Evolutionary conservation across 805 yeast species (phyloP).

Genomic region (Starmerella bombi): DNA sequence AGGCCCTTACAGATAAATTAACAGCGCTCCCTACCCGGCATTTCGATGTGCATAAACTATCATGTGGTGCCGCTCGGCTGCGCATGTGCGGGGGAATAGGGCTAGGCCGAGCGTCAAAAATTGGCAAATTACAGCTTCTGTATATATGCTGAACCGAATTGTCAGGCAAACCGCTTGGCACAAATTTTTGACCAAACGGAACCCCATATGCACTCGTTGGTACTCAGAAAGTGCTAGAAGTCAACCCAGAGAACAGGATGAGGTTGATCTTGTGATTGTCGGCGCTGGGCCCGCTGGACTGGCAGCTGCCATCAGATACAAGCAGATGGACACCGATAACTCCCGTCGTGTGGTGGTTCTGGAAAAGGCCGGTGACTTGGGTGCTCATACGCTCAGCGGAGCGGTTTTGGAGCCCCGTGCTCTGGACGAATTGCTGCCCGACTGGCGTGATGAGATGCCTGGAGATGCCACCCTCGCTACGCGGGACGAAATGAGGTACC

Average conservation of each 20-base stretch:
- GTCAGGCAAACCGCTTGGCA: too few species aligned
- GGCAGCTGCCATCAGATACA: slow-evolving; percentile 80
- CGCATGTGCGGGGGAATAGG: too few species aligned
- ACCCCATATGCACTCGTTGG: too few species aligned
- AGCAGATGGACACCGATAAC: slow-evolving; percentile 62
- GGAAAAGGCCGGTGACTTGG: slow-evolving; percentile 88
- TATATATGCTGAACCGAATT: too few species aligned
- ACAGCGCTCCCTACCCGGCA: too few species aligned
- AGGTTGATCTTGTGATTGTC: slow-evolving; percentile 86
- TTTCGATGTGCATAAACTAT: too few species aligned
- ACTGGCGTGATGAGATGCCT: slow-evolving; percentile 33
- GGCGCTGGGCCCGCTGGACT: slow-evolving; percentile 98
- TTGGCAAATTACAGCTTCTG: too few species aligned
- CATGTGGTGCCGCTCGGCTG: too few species aligned
- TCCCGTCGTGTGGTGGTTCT: slow-evolving; percentile 74
- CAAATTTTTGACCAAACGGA: too few species aligned
- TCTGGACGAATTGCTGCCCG: slow-evolving; percentile 68
- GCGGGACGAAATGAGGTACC: slow-evolving; percentile 58
- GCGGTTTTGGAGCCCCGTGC: slow-evolving; percentile 90
- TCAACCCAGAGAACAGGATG: slow-evolving; percentile 63
- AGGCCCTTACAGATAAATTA: too few species aligned
- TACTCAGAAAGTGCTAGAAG: too few species aligned
- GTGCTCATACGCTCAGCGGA: slow-evolving; percentile 84
- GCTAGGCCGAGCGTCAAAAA: too few species aligned
- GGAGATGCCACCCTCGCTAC: slow-evolving; percentile 62